Base-by-base conservation (phyloP, 805 yeast species). In the Metschnikowia chrysomelidarum region DNA sequence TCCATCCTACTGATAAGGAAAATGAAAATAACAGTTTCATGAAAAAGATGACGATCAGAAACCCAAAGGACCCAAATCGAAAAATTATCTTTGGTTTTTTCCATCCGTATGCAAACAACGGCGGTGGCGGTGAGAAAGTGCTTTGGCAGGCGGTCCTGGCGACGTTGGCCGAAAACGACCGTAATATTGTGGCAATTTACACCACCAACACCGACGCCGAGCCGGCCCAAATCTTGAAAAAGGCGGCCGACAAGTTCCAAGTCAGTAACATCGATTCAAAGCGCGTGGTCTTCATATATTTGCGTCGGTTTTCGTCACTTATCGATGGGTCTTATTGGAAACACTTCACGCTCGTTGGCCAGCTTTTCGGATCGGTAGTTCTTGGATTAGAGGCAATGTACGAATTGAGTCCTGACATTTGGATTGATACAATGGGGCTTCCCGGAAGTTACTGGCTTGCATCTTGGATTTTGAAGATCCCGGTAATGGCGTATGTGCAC, bases 91-190 rank as follows among this genome's bases (percentile, higher is more conserved):
- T 68, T 55, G 99, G 98, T 5, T 89, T 84, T 53, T 88, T 93
- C 66, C 99, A 93, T 61, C 98, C 98, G 0, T 85, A 82, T 50
- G 88, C 96, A 45, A 86, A 85, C 56, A 94, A 96, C 24, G 96
- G 95, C 29, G 99, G 99, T 13, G 99, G 99, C 19, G 99, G 99
- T 16, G 99, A 93, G 56, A 76, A 91, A 38, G 98, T 93, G 0
- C 66, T 93, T 25, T 93, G 98, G 98, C 88, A 86, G 36, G 96
- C 96, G 0, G 86, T 91, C 5, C 73, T 76, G 47, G 71, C 81
- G 20, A 84, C 95, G 0, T 64, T 89, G 40, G 46, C 57, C 7
- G 60, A 66, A 15, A 67, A 71, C 42, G 60, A 62, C 5, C 51
- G 60, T 19, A 77, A 79, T 48, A 62, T 85, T 6, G 84, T 74